Conservation (phyloP, 768 basidiomycete species). For the Lactarius pseudohatsudake region DNA sequence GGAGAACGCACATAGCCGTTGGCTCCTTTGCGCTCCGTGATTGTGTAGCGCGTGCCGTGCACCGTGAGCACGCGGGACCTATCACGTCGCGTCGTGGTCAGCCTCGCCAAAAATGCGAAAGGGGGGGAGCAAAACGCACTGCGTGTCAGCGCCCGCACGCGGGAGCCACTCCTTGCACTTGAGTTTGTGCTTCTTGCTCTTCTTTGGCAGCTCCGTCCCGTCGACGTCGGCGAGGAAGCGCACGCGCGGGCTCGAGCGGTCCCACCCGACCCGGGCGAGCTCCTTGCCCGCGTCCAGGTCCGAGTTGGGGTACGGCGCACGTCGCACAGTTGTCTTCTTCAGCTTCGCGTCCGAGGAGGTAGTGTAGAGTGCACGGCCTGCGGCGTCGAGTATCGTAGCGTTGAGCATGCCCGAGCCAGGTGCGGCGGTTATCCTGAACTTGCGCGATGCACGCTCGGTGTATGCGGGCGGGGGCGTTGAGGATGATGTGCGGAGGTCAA, state of each 20-base stretch:
- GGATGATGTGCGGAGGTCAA: constrained; percentile 5
- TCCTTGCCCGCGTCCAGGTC: not conserved
- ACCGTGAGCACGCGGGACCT: constrained; percentile 23
- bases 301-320: not conserved
- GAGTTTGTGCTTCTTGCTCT: constrained; percentile 16
- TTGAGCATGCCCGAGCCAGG: constrained; percentile 22
- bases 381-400: constrained; percentile 16
- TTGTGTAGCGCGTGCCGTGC: constrained; percentile 8
- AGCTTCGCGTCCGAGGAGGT: constrained; percentile 20
- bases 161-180: constrained; percentile 26
- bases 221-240: constrained; percentile 7
- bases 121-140: constrained; percentile 5
- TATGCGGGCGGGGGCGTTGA: constrained; percentile 21
- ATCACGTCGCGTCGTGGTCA: not conserved
- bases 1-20: constrained; percentile 16
- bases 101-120: not conserved
- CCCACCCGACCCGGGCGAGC: constrained; percentile 21
- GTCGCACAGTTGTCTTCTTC: constrained; percentile 22
- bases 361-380: constrained; percentile 14
- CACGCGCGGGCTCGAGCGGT: constrained; percentile 21
- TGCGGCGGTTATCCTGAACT: constrained; percentile 17
- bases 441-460: constrained; percentile 14
- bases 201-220: not conserved
- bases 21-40: constrained; percentile 17
- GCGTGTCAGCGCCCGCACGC: not conserved